Evolutionary conservation across 768 basidiomycete species (phyloP).

Genomic region (Tylopilus sp.): DNA sequence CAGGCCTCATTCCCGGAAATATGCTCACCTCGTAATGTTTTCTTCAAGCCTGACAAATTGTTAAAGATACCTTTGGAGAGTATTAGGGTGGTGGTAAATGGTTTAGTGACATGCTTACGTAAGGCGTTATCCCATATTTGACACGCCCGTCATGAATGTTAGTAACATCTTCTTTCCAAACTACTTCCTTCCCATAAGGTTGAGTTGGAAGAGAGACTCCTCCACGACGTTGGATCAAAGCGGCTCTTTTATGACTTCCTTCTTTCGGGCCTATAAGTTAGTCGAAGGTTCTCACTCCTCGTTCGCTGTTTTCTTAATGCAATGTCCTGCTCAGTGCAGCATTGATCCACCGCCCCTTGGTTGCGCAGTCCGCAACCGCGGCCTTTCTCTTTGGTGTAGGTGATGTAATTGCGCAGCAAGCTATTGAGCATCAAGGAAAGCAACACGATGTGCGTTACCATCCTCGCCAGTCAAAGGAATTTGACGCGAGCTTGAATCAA

Average conservation of each 20-base stretch:
- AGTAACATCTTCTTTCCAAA: no score
- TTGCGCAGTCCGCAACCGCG: constrained; percentile 62
- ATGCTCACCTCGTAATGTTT: no score
- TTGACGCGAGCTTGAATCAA: background rate
- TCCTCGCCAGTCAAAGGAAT: background rate
- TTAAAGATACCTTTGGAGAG: no score
- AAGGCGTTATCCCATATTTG: no score
- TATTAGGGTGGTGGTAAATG: no score
- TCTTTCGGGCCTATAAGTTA: constrained; percentile 44
- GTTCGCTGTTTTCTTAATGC: constrained; percentile 5
- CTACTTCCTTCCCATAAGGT: no score
- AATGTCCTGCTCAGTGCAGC: constrained; percentile 41
- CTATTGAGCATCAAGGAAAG: constrained; percentile 65
- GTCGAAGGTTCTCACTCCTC: constrained; percentile 5
- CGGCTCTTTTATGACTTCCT: constrained; percentile 39
- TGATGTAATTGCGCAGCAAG: constrained; percentile 85
- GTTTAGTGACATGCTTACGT: no score
- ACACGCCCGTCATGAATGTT: no score
- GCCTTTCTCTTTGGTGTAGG: constrained; percentile 69
- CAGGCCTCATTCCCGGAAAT: no score
- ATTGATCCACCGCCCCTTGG: constrained; percentile 59
- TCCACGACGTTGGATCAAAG: no score
- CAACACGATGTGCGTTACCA: constrained; percentile 66
- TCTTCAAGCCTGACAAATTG: no score
- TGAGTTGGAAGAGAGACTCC: no score